Evolutionary conservation across 352 stramenopile species (phyloP).

Genomic region (Phytophthora cryptogea): DNA sequence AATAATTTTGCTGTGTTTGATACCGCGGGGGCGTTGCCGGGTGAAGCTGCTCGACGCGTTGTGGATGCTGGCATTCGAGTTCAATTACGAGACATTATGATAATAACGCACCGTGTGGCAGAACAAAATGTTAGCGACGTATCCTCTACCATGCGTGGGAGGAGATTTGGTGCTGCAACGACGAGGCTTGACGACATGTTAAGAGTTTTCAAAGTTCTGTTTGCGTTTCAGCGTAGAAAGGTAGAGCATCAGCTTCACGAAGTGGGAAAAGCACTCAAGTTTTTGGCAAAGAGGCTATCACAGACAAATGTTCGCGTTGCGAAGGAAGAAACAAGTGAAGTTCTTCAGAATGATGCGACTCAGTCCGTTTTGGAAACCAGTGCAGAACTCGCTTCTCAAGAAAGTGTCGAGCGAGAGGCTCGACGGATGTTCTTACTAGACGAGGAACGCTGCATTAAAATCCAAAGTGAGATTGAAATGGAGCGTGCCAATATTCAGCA

Average conservation of each 20-base stretch:
- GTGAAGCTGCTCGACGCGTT: not conserved
- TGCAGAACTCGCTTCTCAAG: constrained; percentile 32
- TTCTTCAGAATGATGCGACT: constrained; percentile 39
- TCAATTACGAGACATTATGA: constrained; percentile 29
- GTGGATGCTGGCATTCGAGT: constrained; percentile 5
- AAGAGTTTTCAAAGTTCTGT: constrained; percentile 45
- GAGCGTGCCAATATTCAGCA: constrained; percentile 57
- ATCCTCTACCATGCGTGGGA: constrained; percentile 16
- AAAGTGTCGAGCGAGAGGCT: constrained; percentile 46
- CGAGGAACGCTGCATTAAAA: constrained; percentile 52
- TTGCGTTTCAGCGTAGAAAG: constrained; percentile 51
- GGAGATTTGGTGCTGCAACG: constrained; percentile 30
- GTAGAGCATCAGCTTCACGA: constrained; percentile 15
- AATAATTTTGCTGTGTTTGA: constrained; percentile 8
- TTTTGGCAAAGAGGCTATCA: constrained; percentile 34
- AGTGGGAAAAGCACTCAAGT: constrained; percentile 19
- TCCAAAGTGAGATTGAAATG: constrained; percentile 61
- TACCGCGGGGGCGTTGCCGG: not conserved
- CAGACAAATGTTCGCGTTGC: constrained; percentile 36
- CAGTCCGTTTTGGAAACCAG: constrained; percentile 36
- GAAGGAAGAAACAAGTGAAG: constrained; percentile 42
- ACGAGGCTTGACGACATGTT: constrained; percentile 58
- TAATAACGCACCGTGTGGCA: constrained; percentile 21
- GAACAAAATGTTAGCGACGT: constrained; percentile 10
- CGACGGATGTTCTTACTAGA: constrained; percentile 59